Percentiles rank a stretch among this genome's conserved stretches.
Evolutionary conservation across 2,329 filamentous ascomycete genomes (phyloP).

Genomic region (Teratosphaeriaceae sp.): DNA sequence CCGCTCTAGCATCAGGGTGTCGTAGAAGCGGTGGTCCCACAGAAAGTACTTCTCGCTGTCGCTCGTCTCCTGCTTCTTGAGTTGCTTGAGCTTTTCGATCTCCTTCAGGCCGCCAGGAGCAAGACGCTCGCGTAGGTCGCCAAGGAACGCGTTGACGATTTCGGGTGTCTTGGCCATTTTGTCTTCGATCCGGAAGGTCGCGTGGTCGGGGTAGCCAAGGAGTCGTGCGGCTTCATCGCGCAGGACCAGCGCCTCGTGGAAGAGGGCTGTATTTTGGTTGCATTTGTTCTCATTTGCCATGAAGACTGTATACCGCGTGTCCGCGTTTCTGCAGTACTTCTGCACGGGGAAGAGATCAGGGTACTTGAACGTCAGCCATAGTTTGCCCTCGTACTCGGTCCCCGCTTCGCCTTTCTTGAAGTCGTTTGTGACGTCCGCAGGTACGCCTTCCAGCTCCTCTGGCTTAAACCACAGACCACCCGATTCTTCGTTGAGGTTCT

Average conservation of each 20-base stretch:
- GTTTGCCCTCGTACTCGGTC: slow-evolving; percentile 63
- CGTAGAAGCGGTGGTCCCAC: slow-evolving; percentile 78
- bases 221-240: slow-evolving; percentile 73
- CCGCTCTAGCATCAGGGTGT: slow-evolving; percentile 71
- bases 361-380: slow-evolving; percentile 71
- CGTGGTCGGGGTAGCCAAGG: slow-evolving; percentile 70
- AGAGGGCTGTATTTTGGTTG: slow-evolving; percentile 64
- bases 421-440: slow-evolving; percentile 57
- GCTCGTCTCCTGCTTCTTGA: slow-evolving; percentile 54
- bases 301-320: slow-evolving; percentile 62
- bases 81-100: slow-evolving; percentile 59
- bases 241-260: slow-evolving; percentile 66
- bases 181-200: slow-evolving; percentile 67
- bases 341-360: slow-evolving; percentile 71
- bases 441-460: slow-evolving; percentile 68
- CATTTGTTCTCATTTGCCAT: slow-evolving; percentile 77
- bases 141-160: slow-evolving; percentile 66
- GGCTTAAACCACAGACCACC: slow-evolving; percentile 73
- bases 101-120: slow-evolving; percentile 65
- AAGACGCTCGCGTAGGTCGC: slow-evolving; percentile 61
- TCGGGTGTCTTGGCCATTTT: slow-evolving; percentile 78
- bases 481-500: slow-evolving; percentile 76
- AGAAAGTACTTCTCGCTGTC: slow-evolving; percentile 59
- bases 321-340: slow-evolving; percentile 67
- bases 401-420: slow-evolving; percentile 63